Percentiles rank a stretch among this genome's conserved stretches.
phyloP scores from a whole-genome alignment of 108 stramenopile genomes.

The Stephanodiscus triporus region DNA sequence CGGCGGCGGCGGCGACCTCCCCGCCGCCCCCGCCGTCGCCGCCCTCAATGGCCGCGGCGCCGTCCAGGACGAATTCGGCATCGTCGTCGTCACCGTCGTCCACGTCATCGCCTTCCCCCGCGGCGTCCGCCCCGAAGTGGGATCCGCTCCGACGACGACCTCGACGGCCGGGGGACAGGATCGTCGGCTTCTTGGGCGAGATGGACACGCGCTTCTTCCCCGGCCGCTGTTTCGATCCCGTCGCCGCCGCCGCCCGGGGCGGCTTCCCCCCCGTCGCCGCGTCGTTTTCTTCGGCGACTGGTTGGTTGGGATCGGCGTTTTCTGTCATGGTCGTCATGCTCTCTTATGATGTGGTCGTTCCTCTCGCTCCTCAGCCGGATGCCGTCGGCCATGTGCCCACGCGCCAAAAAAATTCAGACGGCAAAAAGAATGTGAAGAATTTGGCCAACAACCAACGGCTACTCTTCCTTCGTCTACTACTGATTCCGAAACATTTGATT shows the following conservation, averaged over 20 bases:
- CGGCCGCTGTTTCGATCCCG: no score
- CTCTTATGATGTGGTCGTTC: not conserved
- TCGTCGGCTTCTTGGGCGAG: constrained; percentile 35
- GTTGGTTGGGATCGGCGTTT: not conserved
- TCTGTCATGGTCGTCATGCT: not conserved
- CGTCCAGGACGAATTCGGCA: constrained; percentile 19
- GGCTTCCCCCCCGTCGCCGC: not conserved
- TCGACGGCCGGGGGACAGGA: constrained; percentile 19
- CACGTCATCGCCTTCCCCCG: not conserved
- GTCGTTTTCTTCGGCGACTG: not conserved
- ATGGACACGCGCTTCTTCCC: constrained; percentile 23
- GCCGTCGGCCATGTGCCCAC: not conserved
- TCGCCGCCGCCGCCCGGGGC: not conserved
- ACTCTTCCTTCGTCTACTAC: no score
- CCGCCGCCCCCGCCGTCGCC: not conserved
- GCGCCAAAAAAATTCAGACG: no score
- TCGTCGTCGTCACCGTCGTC: constrained; percentile 21
- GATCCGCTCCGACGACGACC: constrained; percentile 23
- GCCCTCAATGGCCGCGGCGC: not conserved
- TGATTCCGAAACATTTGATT: no score
- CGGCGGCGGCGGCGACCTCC: not conserved
- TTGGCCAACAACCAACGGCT: no score
- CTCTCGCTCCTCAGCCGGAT: not conserved
- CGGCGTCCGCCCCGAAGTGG: constrained; percentile 16
- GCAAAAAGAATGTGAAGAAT: no score